Evolutionary conservation across 1,139 yeast genomes (phyloP), one percentile per base, ranked within the genome.

Genomic region (Geotrichum macrosporum): DNA sequence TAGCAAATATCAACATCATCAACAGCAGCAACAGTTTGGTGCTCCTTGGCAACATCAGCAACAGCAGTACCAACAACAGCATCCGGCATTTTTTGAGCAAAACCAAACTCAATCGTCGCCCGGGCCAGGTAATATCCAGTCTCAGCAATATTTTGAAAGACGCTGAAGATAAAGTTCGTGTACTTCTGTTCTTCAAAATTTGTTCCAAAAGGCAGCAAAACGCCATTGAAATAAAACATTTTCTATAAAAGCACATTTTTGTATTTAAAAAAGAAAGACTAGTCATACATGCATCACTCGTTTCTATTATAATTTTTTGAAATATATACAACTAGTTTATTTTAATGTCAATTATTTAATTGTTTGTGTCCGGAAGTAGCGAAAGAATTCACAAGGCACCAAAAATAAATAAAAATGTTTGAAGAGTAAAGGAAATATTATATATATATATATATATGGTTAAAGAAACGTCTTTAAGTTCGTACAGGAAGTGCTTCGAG

Each of bases 401-500:
- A 27, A 29, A 30, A 33, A 33, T 21, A 20, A 24, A 39, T 9
- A 30, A 12, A 22, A 8, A 20, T 18, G 16, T n/a, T n/a, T n/a
- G n/a, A n/a, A n/a, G n/a, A n/a, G n/a, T n/a, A 29, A 35, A 31
- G 29, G 30, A 43, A 36, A 19, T 27, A 33, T 16, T 35, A n/a
- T n/a, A n/a, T n/a, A n/a, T n/a, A n/a, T n/a, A 41, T n/a, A 41
- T 32, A 21, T 6, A 32, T 18, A 21, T n/a, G 19, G 9, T 30
- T 13, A 22, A 21, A 22, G 9, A 4, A 35, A 35, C 9, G n/a
- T 26, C n/a, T 16, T 15, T 16, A 21, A 12, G 26, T 29, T 19
- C 44, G 38, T 5, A 54, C 55, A 24, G 51, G 51, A 27, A 48
- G 20, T n/a, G 41, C 35, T n/a, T 40, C 33, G 12, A 48, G 35